These are phyloP conservation scores for Linderniella brevidens DNA, from an alignment of 257 asterid species.

Conservation along the genomic window DNA sequence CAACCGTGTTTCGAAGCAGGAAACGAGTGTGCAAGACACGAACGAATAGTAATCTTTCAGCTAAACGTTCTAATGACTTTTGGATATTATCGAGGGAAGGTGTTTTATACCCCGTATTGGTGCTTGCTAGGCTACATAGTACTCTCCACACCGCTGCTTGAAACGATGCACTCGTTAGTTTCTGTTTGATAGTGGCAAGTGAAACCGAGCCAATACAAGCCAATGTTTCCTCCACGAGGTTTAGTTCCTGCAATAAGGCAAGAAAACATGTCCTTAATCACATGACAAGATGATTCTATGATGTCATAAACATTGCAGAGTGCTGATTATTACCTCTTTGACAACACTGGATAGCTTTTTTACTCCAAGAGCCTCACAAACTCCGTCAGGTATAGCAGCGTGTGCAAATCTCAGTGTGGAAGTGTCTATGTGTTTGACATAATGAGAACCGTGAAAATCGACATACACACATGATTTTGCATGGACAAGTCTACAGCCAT, in stretches of 20 bases:
- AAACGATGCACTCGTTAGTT: conserved; percentile 50
- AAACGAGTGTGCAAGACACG: conserved; percentile 52
- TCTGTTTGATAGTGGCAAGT: conserved; percentile 36
- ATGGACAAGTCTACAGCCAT: conserved; percentile 84
- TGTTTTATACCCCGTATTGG: conserved; percentile 25
- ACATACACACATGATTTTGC: conserved; percentile 68
- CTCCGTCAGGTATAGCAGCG: conserved; percentile 53
- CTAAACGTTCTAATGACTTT: conserved; percentile 34
- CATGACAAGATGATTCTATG: not conserved
- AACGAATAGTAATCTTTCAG: conserved; percentile 63
- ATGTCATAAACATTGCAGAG: not conserved
- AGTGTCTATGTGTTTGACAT: conserved; percentile 53
- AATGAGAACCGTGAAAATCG: conserved; percentile 65
- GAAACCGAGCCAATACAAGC: conserved; percentile 49
- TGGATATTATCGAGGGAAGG: conserved; percentile 34
- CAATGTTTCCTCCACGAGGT: conserved; percentile 36
- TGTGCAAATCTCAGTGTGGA: conserved; percentile 84
- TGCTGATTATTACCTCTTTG: conserved; percentile 47
- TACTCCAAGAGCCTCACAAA: conserved; percentile 54
- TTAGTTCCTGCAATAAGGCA: conserved; percentile 45
- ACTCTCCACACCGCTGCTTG: conserved; percentile 69
- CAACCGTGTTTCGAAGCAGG: conserved; percentile 41
- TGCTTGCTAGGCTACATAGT: conserved; percentile 23
- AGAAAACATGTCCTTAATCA: conserved; percentile 5
- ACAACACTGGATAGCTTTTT: conserved; percentile 82